A percentile compares a stretch with the other conserved stretches of the same genome.
Evolutionary conservation across 441 rosid species (phyloP).

Genomic region (Erodium moschatum): DNA sequence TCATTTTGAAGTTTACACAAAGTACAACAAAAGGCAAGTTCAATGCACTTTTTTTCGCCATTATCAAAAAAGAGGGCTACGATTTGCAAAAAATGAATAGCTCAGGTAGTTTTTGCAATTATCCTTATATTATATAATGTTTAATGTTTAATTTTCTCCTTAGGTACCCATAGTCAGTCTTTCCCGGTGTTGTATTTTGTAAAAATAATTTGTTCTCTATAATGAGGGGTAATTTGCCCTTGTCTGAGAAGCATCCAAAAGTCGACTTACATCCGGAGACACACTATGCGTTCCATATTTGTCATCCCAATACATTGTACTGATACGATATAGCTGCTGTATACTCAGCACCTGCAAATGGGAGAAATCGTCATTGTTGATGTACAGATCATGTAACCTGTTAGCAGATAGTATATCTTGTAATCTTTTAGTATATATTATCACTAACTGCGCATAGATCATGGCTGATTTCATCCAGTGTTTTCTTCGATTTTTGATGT

Average conservation of each 20-base stretch:
- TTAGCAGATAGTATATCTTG: neutral
- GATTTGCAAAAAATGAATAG: no score
- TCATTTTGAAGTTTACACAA: no score
- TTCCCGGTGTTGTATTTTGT: neutral
- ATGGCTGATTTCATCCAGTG: slow-evolving; percentile 85
- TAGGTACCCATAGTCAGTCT: no score
- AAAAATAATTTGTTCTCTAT: neutral
- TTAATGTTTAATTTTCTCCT: no score
- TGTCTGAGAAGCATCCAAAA: slow-evolving; percentile 13
- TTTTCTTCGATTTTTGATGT: slow-evolving; percentile 94
- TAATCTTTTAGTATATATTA: neutral
- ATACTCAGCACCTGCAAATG: slow-evolving; percentile 71
- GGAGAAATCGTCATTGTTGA: neutral
- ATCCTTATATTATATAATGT: no score
- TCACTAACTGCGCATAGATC: slow-evolving; percentile 86
- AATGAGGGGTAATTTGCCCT: neutral
- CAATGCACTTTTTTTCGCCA: no score
- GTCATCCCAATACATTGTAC: slow-evolving; percentile 99
- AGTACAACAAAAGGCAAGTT: no score
- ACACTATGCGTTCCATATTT: slow-evolving; percentile 95
- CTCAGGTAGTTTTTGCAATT: no score
- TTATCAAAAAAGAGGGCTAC: no score
- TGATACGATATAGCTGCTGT: slow-evolving; percentile 88
- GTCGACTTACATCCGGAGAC: slow-evolving; percentile 70
- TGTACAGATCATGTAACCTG: neutral